Percentiles rank a stretch among this genome's conserved stretches.
Evolutionary conservation across 1,284 basidiomycete genomes (phyloP).

Genomic region (Cutaneotrichosporon sp.): DNA sequence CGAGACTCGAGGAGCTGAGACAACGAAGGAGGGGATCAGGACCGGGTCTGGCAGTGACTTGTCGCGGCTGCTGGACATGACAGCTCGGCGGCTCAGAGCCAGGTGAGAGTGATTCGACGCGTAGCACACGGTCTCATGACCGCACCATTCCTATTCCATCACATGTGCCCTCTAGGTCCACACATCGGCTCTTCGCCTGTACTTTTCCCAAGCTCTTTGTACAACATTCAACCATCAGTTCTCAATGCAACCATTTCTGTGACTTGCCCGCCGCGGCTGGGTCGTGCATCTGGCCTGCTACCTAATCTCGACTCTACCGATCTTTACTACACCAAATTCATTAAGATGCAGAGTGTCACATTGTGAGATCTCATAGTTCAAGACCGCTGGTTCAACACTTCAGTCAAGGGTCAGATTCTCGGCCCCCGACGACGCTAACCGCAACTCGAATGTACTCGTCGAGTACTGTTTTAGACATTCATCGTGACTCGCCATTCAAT

Average conservation of each 20-base stretch:
- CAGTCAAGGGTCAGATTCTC: too few relatives aligned
- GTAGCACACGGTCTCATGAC: not conserved
- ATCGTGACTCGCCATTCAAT: too few relatives aligned
- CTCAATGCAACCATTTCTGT: not conserved
- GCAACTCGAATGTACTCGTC: too few relatives aligned
- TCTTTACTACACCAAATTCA: too few relatives aligned
- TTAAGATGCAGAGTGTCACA: not conserved
- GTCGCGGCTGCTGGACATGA: constrained; percentile 7
- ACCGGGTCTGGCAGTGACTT: not conserved
- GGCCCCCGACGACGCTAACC: too few relatives aligned
- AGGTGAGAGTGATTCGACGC: constrained; percentile 15
- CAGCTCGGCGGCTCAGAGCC: constrained; percentile 13
- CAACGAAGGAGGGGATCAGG: not conserved
- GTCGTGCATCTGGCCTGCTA: not conserved
- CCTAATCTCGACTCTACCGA: not conserved
- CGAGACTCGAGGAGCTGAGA: constrained; percentile 3
- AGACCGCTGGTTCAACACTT: too few relatives aligned
- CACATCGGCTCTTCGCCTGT: not conserved
- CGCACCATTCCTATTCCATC: not conserved
- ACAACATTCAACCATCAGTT: not conserved
- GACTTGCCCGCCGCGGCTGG: not conserved
- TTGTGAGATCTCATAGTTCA: too few relatives aligned
- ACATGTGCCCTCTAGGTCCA: not conserved
- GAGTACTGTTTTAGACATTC: too few relatives aligned
- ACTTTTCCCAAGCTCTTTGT: not conserved